phyloP scores from a whole-genome alignment of 805 yeast species.

The Ogataea chonburiensis region DNA sequence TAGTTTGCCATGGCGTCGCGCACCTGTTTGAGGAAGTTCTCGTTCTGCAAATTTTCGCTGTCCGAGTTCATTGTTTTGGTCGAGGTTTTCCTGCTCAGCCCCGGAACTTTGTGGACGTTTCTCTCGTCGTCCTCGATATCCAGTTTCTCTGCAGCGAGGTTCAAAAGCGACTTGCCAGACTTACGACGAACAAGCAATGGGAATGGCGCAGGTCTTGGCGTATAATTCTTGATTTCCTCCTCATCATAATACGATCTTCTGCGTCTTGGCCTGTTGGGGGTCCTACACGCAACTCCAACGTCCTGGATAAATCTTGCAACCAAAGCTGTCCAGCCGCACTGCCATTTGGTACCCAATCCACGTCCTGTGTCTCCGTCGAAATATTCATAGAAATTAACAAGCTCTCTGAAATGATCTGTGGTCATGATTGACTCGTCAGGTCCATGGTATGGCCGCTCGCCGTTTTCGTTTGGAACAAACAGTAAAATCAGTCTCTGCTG shows the following conservation, averaged over 20 bases:
- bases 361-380: conserved; percentile 94
- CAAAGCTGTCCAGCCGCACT: conserved; percentile 94
- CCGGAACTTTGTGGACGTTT: conserved; percentile 32
- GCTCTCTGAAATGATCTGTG: conserved; percentile 73
- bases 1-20: conserved; percentile 41
- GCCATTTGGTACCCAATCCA: conserved; percentile 91
- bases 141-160: conserved; percentile 63
- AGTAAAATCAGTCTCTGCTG: conserved; percentile 81
- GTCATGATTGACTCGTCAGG: conserved; percentile 49
- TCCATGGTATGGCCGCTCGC: conserved; percentile 74
- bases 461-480: conserved; percentile 63
- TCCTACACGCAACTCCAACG: conserved; percentile 69
- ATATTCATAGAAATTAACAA: conserved; percentile 79
- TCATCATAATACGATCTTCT: conserved; percentile 30
- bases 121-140: conserved; percentile 66
- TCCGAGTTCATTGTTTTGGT: conserved; percentile 29
- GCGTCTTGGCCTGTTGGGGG: conserved; percentile 39
- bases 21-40: conserved; percentile 41
- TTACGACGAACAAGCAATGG: conserved; percentile 54
- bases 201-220: conserved; percentile 42
- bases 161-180: conserved; percentile 71
- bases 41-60: conserved; percentile 18
- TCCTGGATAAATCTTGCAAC: conserved; percentile 91
- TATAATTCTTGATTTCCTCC: conserved; percentile 40
- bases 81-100: conserved; percentile 32